Conservation (phyloP, 306 rosid genomes). For the Vigna hirtella region DNA sequence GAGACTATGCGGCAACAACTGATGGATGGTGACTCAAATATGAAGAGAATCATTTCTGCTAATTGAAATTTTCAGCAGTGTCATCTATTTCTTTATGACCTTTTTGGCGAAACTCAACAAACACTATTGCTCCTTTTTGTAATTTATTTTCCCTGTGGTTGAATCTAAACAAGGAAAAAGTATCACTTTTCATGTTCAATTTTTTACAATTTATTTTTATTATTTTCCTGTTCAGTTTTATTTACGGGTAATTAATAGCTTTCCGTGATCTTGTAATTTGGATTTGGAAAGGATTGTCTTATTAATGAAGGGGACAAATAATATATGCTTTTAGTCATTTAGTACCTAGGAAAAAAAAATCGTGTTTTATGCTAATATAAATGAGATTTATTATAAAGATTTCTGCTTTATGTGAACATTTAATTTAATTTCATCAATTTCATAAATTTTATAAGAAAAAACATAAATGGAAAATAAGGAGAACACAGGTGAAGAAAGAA, state of each 20-base stretch:
- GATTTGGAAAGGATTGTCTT: too few species aligned
- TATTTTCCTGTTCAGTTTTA: background rate
- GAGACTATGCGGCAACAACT: constrained; percentile 39
- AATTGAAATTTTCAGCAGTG: constrained; percentile 37
- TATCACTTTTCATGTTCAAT: background rate
- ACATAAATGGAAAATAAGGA: too few species aligned
- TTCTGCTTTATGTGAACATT: too few species aligned
- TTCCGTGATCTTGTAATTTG: too few species aligned
- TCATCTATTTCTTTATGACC: constrained; percentile 34
- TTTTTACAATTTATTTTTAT: background rate
- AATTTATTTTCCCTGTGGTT: constrained; percentile 11
- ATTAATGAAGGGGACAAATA: background rate
- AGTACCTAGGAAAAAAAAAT: background rate
- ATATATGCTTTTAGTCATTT: background rate
- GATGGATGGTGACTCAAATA: constrained; percentile 35
- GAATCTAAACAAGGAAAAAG: constrained; percentile 24
- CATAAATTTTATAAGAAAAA: too few species aligned
- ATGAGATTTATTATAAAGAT: background rate
- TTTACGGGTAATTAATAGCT: background rate
- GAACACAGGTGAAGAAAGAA: too few species aligned
- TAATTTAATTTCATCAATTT: too few species aligned
- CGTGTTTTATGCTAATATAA: background rate
- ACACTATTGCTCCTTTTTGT: constrained; percentile 37
- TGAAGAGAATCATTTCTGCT: constrained; percentile 42
- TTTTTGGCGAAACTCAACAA: constrained; percentile 9